Base-by-base conservation (phyloP, 345 rosid genomes). In the Cardiospermum halicacabum region DNA sequence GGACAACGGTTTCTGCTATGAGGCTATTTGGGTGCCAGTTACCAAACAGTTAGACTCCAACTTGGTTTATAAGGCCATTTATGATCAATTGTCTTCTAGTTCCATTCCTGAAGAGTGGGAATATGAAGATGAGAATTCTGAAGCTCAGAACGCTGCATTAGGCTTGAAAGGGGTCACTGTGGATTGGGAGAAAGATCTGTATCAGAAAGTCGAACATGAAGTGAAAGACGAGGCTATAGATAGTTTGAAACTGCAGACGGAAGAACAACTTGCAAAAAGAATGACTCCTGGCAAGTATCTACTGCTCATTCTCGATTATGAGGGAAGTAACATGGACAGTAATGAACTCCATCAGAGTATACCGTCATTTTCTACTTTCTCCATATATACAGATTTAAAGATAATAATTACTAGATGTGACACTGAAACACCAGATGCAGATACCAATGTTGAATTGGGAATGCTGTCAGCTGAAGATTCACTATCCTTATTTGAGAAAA, bases 261-360 rank as follows among this genome's bases (percentile, higher is more conserved):
- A 16, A 1, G 4, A 0, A 21, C 68, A 69, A 1, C 13, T 76
- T 64, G 18, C 63, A 15, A 1, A 12, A 24, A 53, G 36, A 11
- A 66, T 73, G 10, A 0, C 0, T 5, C 3, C 37, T 8, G 50
- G 1, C 58, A 43, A 18, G 18, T 72, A 48, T 58, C 64, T 84
- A 72, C 48, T 85, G 9, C 58, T 84, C 28, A 72, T 84, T 65
- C 65, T 84, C 65, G 84, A 82, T 37, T 85, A 72, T 55, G 77
- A 75, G 57, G 70, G 67, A 25, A 64, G n/a, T 6, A 28, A 50
- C 22, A 24, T 51, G 37, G 64, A 26, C 2, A 72, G 67, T 34
- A 12, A 58, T 1, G 4, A 9, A 48, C 30, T 73, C 22, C 50
- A 66, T 74, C 7, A 19, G 22, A 0, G 30, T 5, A 0, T 19